A percentile compares a stretch with the other conserved stretches of the same genome.
Evolutionary conservation across 2,329 filamentous ascomycete genomes (phyloP).

Genomic region (Scedosporium dehoogii): DNA sequence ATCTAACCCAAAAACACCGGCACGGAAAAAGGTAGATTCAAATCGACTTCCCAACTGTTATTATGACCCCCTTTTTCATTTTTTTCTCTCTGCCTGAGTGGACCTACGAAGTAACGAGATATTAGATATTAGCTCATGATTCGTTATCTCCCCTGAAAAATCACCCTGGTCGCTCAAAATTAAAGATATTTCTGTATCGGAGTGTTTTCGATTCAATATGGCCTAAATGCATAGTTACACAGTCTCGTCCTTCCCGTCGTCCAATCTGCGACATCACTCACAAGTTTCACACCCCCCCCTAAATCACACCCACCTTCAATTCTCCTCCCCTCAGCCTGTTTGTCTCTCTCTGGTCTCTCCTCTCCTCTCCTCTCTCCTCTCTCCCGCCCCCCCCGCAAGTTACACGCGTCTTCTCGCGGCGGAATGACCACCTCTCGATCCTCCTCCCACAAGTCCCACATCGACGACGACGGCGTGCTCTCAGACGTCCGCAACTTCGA

Average conservation of each 20-base stretch:
- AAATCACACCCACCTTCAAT: not conserved
- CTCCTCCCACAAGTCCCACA: conserved; percentile 75
- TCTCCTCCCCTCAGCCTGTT: not conserved
- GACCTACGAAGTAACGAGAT: not conserved
- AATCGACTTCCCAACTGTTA: too few species aligned
- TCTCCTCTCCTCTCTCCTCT: not conserved
- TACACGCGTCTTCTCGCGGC: conserved; percentile 3
- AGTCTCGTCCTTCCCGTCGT: not conserved
- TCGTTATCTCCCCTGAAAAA: not conserved
- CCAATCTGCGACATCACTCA: not conserved
- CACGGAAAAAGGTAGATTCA: too few species aligned
- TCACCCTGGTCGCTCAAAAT: not conserved
- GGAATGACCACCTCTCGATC: conserved; percentile 73
- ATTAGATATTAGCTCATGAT: not conserved
- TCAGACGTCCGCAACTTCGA: conserved; percentile 79
- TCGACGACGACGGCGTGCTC: conserved; percentile 62
- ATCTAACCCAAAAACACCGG: too few species aligned
- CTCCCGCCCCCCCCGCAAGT: not conserved
- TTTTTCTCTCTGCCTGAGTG: not conserved
- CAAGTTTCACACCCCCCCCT: not conserved
- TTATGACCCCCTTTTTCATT: not conserved
- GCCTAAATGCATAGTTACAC: not conserved
- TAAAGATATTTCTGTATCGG: not conserved
- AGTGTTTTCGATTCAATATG: not conserved
- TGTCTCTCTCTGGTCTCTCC: not conserved